phyloP scores from a whole-genome alignment of 129 eudicot genomes.

The Apium graveolens region DNA sequence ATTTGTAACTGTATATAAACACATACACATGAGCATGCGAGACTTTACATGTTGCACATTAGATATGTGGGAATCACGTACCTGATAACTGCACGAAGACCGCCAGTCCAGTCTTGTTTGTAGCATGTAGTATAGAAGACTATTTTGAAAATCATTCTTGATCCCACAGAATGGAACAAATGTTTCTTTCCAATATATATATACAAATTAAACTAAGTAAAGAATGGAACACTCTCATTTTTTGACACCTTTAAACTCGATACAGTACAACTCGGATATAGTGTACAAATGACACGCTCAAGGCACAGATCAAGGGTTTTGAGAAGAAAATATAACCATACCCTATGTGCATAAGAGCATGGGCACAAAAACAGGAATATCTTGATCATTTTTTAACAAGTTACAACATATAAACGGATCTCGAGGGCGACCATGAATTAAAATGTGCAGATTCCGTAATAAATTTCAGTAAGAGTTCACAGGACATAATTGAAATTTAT shows the following conservation, averaged over 20 bases:
- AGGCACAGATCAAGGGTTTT: slow-evolving; percentile 25
- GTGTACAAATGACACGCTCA: background rate
- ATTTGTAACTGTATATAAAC: too few relatives aligned
- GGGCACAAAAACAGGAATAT: slow-evolving; percentile 36
- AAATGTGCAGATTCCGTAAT: slow-evolving; percentile 25
- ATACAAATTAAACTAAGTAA: background rate
- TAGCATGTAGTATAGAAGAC: slow-evolving; percentile 72
- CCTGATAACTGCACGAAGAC: slow-evolving; percentile 87
- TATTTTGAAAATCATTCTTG: slow-evolving; percentile 81
- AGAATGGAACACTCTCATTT: background rate
- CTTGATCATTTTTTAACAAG: slow-evolving; percentile 19
- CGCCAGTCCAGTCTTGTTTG: slow-evolving; percentile 89
- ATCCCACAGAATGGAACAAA: slow-evolving; percentile 92
- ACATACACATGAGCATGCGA: background rate
- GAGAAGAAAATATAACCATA: slow-evolving; percentile 51
- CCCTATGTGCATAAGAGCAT: slow-evolving; percentile 29
- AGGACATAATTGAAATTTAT: slow-evolving; percentile 20
- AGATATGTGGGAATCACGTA: slow-evolving; percentile 17
- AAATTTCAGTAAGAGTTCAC: slow-evolving; percentile 26
- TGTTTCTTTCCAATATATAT: slow-evolving; percentile 68
- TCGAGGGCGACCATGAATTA: slow-evolving; percentile 33
- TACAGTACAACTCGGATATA: slow-evolving; percentile 7
- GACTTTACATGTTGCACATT: background rate
- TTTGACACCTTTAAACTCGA: slow-evolving; percentile 6
- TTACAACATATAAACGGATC: slow-evolving; percentile 19